A percentile compares a stretch with the other conserved stretches of the same genome.
phyloP scores from a whole-genome alignment of 2,329 filamentous ascomycete species.

The Paracoccidioides brasiliensis region DNA sequence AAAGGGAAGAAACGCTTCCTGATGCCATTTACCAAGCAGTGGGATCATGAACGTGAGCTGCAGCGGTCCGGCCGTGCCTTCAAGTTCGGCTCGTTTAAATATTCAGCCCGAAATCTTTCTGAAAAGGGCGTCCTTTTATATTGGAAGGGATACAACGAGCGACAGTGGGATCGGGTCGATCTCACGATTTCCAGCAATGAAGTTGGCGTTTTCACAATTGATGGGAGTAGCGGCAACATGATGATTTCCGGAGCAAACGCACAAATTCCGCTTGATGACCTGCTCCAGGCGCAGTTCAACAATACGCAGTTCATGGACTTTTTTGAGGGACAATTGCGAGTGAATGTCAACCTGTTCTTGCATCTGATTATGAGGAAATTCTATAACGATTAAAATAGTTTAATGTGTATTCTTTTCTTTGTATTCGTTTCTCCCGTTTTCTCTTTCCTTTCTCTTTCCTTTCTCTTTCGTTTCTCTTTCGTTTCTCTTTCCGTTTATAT shows the following conservation, averaged over 20 bases:
- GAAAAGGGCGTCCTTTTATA: conserved; percentile 89
- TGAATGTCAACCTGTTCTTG: conserved; percentile 94
- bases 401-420: neutral
- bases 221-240: conserved; percentile 81
- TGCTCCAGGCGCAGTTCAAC: conserved; percentile 94
- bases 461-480: neutral
- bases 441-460: neutral
- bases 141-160: conserved; percentile 73
- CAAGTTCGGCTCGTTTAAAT: conserved; percentile 97
- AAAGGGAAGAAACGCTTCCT: conserved; percentile 92
- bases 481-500: neutral
- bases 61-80: conserved; percentile 85
- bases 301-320: conserved; percentile 92
- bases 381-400: conserved; percentile 41
- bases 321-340: conserved; percentile 72
- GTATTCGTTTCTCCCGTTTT: neutral
- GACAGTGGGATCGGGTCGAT: conserved; percentile 84
- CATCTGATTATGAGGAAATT: conserved; percentile 99
- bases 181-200: conserved; percentile 89
- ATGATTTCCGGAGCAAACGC: conserved; percentile 91
- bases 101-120: conserved; percentile 73
- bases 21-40: conserved; percentile 94
- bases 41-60: conserved; percentile 94
- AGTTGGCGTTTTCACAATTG: conserved; percentile 85
- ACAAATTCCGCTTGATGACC: conserved; percentile 76